These are phyloP conservation scores for Noccaea bulbosa DNA, from an alignment of 345 rosid species.

Conservation along the genomic window DNA sequence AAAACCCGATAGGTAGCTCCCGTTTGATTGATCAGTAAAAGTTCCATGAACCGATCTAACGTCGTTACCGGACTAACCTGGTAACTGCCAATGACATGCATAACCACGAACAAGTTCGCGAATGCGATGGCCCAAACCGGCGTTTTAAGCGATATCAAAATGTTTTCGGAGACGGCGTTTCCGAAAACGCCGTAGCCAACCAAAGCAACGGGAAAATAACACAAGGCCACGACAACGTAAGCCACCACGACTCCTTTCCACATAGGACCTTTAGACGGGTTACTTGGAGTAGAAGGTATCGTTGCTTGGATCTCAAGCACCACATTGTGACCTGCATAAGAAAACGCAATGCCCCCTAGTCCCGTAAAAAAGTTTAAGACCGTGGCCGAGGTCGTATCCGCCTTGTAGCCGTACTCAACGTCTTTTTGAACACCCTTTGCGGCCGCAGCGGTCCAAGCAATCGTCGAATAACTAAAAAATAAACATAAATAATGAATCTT, in stretches of 20 bases:
- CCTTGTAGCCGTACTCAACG: conserved; percentile 48
- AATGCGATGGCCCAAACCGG: conserved; percentile 63
- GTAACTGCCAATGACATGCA: conserved; percentile 79
- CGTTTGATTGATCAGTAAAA: background rate
- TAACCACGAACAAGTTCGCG: conserved; percentile 62
- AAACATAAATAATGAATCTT: background rate
- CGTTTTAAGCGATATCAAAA: conserved; percentile 61
- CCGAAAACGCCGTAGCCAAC: conserved; percentile 62
- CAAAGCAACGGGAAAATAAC: conserved; percentile 71
- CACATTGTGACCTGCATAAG: conserved; percentile 73
- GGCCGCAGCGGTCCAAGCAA: conserved; percentile 61
- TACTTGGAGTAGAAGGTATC: conserved; percentile 66
- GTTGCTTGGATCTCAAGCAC: conserved; percentile 78
- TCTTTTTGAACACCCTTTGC: conserved; percentile 50
- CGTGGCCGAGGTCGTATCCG: conserved; percentile 43
- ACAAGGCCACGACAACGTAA: conserved; percentile 60
- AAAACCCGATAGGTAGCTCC: background rate
- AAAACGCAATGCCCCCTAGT: conserved; percentile 67
- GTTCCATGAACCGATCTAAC: background rate
- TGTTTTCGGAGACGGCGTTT: conserved; percentile 60
- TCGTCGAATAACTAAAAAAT: conserved; percentile 57
- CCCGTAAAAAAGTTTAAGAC: conserved; percentile 56
- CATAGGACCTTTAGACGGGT: conserved; percentile 72
- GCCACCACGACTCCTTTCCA: conserved; percentile 66
- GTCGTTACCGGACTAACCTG: conserved; percentile 48